Evolutionary conservation across 805 yeast species (phyloP).

Genomic region (Jamesozyma hellenica): DNA sequence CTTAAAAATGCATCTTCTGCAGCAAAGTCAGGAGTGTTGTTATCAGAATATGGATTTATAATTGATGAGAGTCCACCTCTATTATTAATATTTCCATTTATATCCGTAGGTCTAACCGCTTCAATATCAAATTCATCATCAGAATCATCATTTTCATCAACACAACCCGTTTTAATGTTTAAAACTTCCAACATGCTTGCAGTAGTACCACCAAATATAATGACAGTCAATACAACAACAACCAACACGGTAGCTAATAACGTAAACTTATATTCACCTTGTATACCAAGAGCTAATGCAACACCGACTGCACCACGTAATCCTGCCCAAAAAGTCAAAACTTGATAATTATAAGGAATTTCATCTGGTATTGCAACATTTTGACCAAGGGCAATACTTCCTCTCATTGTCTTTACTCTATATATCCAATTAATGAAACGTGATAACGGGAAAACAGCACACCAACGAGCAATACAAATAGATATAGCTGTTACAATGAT

Average conservation of each 20-base stretch:
- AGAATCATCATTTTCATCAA: conserved; percentile 61
- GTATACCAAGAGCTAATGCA: conserved; percentile 94
- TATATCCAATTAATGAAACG: conserved; percentile 71
- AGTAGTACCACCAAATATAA: conserved; percentile 95
- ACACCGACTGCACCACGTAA: conserved; percentile 98
- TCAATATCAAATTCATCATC: conserved; percentile 96
- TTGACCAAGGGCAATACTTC: conserved; percentile 10
- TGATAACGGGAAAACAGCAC: conserved; percentile 92
- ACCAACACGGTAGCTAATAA: conserved; percentile 90
- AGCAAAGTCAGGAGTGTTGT: conserved; percentile 10
- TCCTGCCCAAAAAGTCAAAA: conserved; percentile 99
- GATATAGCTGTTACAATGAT: conserved; percentile 84
- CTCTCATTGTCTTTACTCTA: conserved; percentile 44
- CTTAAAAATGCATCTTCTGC: conserved; percentile 10
- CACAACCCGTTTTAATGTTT: conserved; percentile 85
- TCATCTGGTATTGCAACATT: conserved; percentile 55
- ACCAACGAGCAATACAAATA: conserved; percentile 92
- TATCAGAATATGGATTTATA: conserved; percentile 24
- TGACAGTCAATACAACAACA: conserved; percentile 92
- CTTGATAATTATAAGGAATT: conserved; percentile 89
- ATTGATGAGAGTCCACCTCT: not conserved
- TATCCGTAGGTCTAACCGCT: conserved; percentile 35
- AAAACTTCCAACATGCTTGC: conserved; percentile 95
- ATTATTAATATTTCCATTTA: conserved; percentile 4
- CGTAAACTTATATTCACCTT: conserved; percentile 85